Evolutionary conservation across 192 early-diverging fungal genomes (phyloP), one percentile per base, ranked within the genome.

Genomic region (Entrophospora sp.): DNA sequence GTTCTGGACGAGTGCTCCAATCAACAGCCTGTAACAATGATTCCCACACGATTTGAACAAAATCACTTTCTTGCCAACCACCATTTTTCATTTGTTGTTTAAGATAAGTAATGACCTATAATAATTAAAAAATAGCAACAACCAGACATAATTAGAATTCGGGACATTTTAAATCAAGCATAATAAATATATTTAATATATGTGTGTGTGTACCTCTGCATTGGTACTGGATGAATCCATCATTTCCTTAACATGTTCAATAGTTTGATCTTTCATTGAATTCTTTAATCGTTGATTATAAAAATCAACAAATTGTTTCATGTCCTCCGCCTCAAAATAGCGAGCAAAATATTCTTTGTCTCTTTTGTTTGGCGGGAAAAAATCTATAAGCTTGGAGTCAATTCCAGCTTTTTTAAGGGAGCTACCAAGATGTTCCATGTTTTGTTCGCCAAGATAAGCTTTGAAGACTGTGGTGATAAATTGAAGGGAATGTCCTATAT

Each of bases 291-390:
- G 81, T 67, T 85, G 87, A 49, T 79, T 86, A 71, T 89, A 85
- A 78, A 88, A 89, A 44, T 87, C 89, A 28, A 91, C 88, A 24
- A 97, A 72, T 53, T 85, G 82, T 74, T 92, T 91, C 85, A 97
- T 84, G 38, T 91, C 93, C 70, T 94, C 88, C 48, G 86, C 90
- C 73, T 93, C 90, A 79, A 96, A 96, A 77, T 97, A 93, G 43
- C 89, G 87, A 49, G 83, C 85, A 68, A 97, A 83, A 73, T 87
- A 87, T 60, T 94, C 91, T 62, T 89, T 88, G 70, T 87, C 84
- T 66, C 92, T 85, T 77, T 94, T 94, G 74, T 85, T 90, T 48
- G 86, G 86, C 45, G 95, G 95, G 81, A 96, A 95, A 62, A 97
- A 94, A 49, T 93, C 90, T 56, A 86, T 73, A 38, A 97, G 82